Evolutionary conservation across 495 filamentous ascomycete species (phyloP).

Genomic region (Penicillium cataractarum): DNA sequence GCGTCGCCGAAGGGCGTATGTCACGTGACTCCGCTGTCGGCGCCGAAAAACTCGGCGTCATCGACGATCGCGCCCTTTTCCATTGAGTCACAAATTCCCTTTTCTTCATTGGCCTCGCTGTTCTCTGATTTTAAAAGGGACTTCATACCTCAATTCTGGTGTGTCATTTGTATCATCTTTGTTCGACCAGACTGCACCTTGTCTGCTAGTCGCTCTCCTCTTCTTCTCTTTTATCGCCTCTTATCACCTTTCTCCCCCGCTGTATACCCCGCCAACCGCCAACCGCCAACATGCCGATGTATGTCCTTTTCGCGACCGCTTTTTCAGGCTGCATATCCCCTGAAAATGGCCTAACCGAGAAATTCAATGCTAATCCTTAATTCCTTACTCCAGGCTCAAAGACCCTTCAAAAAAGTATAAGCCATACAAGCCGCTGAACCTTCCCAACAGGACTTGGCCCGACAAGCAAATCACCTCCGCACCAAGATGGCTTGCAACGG

Average conservation of each 20-base stretch:
- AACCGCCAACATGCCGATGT: slow-evolving; percentile 45
- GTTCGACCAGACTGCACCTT: slow-evolving; percentile 6
- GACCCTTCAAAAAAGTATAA: slow-evolving; percentile 94
- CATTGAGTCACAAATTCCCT: slow-evolving; percentile 33
- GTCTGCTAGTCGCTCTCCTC: slow-evolving; percentile 10
- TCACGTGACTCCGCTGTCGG: slow-evolving; percentile 41
- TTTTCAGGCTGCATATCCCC: background rate
- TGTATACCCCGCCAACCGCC: slow-evolving; percentile 38
- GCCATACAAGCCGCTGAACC: slow-evolving; percentile 72
- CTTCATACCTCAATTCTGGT: background rate
- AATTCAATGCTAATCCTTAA: slow-evolving; percentile 5
- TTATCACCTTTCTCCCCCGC: slow-evolving; percentile 32
- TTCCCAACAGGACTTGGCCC: slow-evolving; percentile 93
- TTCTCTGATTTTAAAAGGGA: slow-evolving; percentile 20
- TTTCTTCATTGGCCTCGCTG: slow-evolving; percentile 28
- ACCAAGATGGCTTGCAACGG: slow-evolving; percentile 84
- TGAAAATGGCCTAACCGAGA: background rate
- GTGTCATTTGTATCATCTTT: background rate
- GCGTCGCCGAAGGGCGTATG: background rate
- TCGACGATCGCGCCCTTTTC: slow-evolving; percentile 19
- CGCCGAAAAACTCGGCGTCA: slow-evolving; percentile 35
- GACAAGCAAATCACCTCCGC: slow-evolving; percentile 72
- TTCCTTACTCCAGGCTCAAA: slow-evolving; percentile 69
- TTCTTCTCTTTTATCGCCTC: slow-evolving; percentile 16
- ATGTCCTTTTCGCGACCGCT: slow-evolving; percentile 18